These are phyloP conservation scores for Lepiota brunneoincarnata DNA, from an alignment of 768 basidiomycete species.

Conservation along the genomic window DNA sequence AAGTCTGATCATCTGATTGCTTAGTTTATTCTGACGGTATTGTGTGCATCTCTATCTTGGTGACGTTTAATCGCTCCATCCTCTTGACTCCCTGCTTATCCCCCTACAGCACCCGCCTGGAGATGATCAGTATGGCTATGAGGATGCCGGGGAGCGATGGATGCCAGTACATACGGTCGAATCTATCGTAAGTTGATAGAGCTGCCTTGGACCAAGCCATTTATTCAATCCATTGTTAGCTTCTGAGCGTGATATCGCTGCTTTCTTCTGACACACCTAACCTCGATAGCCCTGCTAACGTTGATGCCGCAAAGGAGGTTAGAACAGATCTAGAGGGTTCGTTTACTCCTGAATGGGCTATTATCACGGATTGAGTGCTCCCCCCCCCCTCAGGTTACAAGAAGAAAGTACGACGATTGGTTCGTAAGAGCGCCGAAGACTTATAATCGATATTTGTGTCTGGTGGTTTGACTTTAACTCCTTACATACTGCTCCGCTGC, in stretches of 20 bases:
- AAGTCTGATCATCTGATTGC: slow-evolving; percentile 10
- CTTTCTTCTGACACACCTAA: slow-evolving; percentile 91
- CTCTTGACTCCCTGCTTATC: slow-evolving; percentile 10
- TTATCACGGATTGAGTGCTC: slow-evolving; percentile 3
- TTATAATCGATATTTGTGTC: slow-evolving; percentile 50
- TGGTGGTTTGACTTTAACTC: background rate
- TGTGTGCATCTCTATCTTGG: slow-evolving; percentile 96
- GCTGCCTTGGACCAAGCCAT: background rate
- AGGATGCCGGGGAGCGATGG: slow-evolving; percentile 97
- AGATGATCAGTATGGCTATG: slow-evolving; percentile 95
- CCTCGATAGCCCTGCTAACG: slow-evolving; percentile 91
- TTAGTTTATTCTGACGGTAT: slow-evolving; percentile 89
- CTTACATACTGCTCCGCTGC: background rate
- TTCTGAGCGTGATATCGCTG: slow-evolving; percentile 94
- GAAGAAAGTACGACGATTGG: slow-evolving; percentile 95
- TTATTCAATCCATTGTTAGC: slow-evolving; percentile 42
- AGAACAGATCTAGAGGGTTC: slow-evolving; percentile 60
- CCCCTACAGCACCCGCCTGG: slow-evolving; percentile 81
- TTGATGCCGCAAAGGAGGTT: slow-evolving; percentile 92
- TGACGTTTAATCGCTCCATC: slow-evolving; percentile 31
- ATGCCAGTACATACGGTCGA: slow-evolving; percentile 96
- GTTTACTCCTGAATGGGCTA: slow-evolving; percentile 17
- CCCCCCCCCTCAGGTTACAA: slow-evolving; percentile 61
- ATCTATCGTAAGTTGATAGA: slow-evolving; percentile 71
- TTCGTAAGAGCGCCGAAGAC: slow-evolving; percentile 87